A percentile compares a stretch with the other conserved stretches of the same genome.
phyloP scores from a whole-genome alignment of 768 basidiomycete genomes.

The Leccinum barrowsii region DNA sequence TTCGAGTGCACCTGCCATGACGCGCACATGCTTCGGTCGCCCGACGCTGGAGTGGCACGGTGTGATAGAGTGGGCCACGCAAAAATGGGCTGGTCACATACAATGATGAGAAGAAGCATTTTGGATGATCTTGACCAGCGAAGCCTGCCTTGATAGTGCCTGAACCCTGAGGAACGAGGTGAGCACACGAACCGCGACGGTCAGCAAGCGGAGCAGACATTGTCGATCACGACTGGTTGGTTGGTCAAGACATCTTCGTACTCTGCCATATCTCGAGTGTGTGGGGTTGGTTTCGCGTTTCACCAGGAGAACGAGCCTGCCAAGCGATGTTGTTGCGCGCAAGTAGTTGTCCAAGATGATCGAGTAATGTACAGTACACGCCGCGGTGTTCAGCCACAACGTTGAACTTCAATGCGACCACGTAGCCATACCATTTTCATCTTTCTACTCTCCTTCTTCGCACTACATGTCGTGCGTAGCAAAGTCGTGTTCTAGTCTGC shows the following conservation, averaged over 20 bases:
- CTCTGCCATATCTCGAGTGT: slow-evolving; percentile 59
- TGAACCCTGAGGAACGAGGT: slow-evolving; percentile 67
- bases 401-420: slow-evolving; percentile 14
- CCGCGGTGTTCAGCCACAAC: slow-evolving; percentile 17
- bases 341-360: not conserved
- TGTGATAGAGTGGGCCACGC: slow-evolving; percentile 19
- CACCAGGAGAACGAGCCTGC: not conserved
- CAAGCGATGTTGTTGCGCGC: slow-evolving; percentile 6
- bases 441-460: slow-evolving; percentile 18
- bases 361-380: not conserved
- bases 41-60: slow-evolving; percentile 63
- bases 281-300: slow-evolving; percentile 8
- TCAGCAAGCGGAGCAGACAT: slow-evolving; percentile 51
- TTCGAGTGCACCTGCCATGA: slow-evolving; percentile 97
- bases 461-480: slow-evolving; percentile 26
- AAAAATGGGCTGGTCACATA: slow-evolving; percentile 49
- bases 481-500: not conserved
- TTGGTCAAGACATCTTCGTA: slow-evolving; percentile 95
- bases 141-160: slow-evolving; percentile 99
- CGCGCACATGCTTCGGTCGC: slow-evolving; percentile 93
- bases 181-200: slow-evolving; percentile 24
- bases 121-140: slow-evolving; percentile 97
- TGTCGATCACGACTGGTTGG: slow-evolving; percentile 98
- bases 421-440: slow-evolving; percentile 8
- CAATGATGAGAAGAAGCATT: slow-evolving; percentile 99